A percentile compares a stretch with the other conserved stretches of the same genome.
These are phyloP conservation scores for Aegilops umbellulata DNA, from an alignment of 176 grass and related monocot species.

Conservation along the genomic window DNA sequence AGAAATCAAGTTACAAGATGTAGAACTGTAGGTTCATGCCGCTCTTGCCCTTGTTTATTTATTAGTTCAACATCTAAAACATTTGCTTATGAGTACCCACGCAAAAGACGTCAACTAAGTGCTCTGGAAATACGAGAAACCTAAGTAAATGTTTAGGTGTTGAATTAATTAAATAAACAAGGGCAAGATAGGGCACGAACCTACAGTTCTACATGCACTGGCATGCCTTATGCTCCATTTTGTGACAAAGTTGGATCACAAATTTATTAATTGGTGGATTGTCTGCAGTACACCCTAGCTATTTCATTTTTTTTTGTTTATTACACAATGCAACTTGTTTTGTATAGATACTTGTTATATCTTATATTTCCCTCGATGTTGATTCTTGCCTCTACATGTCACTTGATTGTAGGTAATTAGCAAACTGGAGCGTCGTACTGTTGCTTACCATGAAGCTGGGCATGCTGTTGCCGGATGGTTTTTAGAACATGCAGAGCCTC, in stretches of 20 bases:
- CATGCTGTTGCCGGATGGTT: constrained; percentile 98
- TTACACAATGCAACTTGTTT: not conserved
- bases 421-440: constrained; percentile 80
- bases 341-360: not conserved
- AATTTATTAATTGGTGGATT: not conserved
- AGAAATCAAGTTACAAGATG: no score
- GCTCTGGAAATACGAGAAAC: not conserved
- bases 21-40: no score
- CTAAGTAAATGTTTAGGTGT: not conserved
- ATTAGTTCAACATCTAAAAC: no score
- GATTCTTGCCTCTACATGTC: not conserved
- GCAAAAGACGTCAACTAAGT: not conserved
- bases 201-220: not conserved
- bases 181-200: not conserved
- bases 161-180: not conserved
- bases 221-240: not conserved
- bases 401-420: constrained; percentile 74
- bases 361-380: constrained; percentile 10
- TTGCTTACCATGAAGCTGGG: constrained; percentile 82
- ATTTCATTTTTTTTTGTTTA: not conserved
- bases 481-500: constrained; percentile 92
- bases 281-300: not conserved
- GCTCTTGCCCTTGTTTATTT: no score
- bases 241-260: not conserved
- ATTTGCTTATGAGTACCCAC: no score